Evolutionary conservation across 257 asterid genomes (phyloP).

Genomic region (Solanum etuberosum): DNA sequence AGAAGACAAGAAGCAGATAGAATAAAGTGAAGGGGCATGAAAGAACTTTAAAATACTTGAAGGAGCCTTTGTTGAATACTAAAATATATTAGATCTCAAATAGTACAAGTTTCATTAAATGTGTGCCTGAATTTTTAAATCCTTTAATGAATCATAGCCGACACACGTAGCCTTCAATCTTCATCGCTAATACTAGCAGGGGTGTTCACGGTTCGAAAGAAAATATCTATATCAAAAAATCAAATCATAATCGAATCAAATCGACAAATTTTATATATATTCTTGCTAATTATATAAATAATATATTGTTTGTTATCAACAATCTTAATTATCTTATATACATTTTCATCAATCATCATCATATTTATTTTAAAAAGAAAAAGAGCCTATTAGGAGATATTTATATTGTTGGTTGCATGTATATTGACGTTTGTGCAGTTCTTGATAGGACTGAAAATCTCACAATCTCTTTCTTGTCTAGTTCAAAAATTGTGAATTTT

Average conservation of each 20-base stretch:
- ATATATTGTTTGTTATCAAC: no score
- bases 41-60: neutral
- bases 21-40: constrained; percentile 1
- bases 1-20: constrained; percentile 33
- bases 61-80: neutral
- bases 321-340: no score
- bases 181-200: no score
- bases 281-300: no score
- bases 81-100: neutral
- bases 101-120: neutral
- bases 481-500: no score
- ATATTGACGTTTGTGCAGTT: neutral
- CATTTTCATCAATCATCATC: no score
- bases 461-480: no score
- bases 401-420: neutral
- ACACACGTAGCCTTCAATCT: neutral
- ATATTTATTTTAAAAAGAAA: no score
- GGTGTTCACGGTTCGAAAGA: neutral
- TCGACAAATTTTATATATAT: no score
- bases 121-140: neutral
- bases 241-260: no score
- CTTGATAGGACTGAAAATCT: neutral
- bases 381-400: no score
- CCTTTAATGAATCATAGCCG: neutral
- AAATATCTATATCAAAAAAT: no score